Evolutionary conservation across 108 stramenopile species (phyloP), one percentile per base, ranked within the genome.

Genomic region (Cyclostephanos tholiformis): DNA sequence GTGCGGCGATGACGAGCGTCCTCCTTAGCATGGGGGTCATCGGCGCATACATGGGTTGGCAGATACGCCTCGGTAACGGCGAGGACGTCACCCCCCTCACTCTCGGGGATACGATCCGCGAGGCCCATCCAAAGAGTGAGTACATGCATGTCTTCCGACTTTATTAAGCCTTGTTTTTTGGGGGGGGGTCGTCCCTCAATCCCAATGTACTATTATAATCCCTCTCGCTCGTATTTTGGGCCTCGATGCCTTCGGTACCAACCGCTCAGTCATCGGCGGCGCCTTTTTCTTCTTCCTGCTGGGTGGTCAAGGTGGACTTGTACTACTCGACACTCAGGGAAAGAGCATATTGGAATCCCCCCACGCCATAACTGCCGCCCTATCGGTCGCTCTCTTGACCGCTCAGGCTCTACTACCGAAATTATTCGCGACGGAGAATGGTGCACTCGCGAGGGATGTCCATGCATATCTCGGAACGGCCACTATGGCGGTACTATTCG

Each of bases 281-380:
- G 84, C 84, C 20, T 74, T 85, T 57, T 82, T 82, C 14, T 84
- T 85, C 79, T 85, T 85, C 36, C 63, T 83, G 14, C 69, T 85
- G 25, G 85, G 85, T 44, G 85, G 85, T 29, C 85, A 85, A 48
- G 85, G 85, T 27, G 85, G 85, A 23, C 79, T 85, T 20, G 82
- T 85, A 0, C 67, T 85, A 14, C 61, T 74, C 17, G 78, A 79
- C 27, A 56, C 74, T 6, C 85, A 85, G 52, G 82, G 82, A 12
- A 38, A 72, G 32, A 29, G 57, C 49, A 80, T 85, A 36, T 69
- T 85, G 52, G 73, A 80, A 26, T 69, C 65, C 20, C 72, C 85
- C 4, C 85, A 85, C 62, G 85, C 85, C 22, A 29, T 83, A n/a
- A 79, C 85, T 4, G 85, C 82, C 22, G 22, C 67, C 22, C 39